Evolutionary conservation across 352 stramenopile species (phyloP).

Genomic region (Globisporangium middletonii): DNA sequence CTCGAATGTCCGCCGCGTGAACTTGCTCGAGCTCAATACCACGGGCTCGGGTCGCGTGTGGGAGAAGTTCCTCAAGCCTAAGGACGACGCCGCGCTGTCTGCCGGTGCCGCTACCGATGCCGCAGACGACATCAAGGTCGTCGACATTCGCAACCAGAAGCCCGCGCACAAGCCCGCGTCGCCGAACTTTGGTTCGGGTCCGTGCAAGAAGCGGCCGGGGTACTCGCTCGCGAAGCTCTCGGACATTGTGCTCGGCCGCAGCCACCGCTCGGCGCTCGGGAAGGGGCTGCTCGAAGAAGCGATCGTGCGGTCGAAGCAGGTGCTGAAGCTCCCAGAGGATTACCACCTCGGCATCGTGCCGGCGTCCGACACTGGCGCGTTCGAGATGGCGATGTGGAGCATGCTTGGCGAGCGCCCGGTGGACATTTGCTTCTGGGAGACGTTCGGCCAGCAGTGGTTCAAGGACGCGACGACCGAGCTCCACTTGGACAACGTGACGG

Average conservation of each 20-base stretch:
- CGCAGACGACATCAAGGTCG: conserved; percentile 27
- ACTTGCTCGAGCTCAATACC: conserved; percentile 71
- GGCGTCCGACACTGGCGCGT: conserved; percentile 97
- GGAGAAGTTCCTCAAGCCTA: conserved; percentile 56
- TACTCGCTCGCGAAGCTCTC: conserved; percentile 90
- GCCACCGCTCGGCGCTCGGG: conserved; percentile 96
- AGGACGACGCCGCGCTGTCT: conserved; percentile 18
- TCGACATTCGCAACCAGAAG: conserved; percentile 51
- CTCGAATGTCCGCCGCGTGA: conserved; percentile 82
- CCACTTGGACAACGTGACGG: conserved; percentile 90
- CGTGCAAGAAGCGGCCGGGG: conserved; percentile 98
- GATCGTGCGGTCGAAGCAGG: conserved; percentile 93
- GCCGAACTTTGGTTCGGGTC: conserved; percentile 97
- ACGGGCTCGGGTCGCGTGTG: conserved; percentile 37
- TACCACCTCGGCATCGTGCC: conserved; percentile 97
- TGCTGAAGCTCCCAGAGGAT: conserved; percentile 93
- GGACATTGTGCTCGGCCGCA: conserved; percentile 88
- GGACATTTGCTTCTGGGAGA: conserved; percentile 95
- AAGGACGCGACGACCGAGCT: conserved; percentile 94
- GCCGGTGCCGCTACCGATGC: conserved; percentile 3
- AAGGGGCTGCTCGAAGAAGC: conserved; percentile 94
- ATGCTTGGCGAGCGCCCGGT: conserved; percentile 94
- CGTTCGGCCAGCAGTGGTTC: conserved; percentile 97
- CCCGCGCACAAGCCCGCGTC: conserved; percentile 69
- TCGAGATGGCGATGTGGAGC: conserved; percentile 99